Evolutionary conservation across 768 basidiomycete genomes (phyloP).

Genomic region (Tubosaeta sp.): DNA sequence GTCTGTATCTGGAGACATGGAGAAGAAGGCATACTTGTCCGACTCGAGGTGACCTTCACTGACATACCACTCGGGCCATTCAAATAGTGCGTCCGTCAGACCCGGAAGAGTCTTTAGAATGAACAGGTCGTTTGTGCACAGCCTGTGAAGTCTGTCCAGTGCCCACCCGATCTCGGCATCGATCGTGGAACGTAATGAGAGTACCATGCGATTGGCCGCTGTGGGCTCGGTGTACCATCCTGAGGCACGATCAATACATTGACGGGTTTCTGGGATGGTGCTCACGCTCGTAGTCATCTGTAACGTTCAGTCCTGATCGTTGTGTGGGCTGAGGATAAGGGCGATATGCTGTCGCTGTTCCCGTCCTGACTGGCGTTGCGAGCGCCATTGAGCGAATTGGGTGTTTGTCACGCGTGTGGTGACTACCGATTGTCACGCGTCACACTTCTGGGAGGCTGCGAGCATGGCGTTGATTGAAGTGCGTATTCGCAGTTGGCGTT

Average conservation of each 20-base stretch:
- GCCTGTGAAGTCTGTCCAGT: slow-evolving; percentile 76
- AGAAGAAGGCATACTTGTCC: slow-evolving; percentile 49
- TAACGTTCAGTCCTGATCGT: slow-evolving; percentile 40
- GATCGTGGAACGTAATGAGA: slow-evolving; percentile 82
- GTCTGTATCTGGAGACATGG: slow-evolving; percentile 45
- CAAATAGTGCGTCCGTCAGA: slow-evolving; percentile 77
- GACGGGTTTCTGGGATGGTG: slow-evolving; percentile 2
- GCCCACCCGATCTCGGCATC: slow-evolving; percentile 85
- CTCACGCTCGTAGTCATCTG: slow-evolving; percentile 78
- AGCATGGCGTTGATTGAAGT: slow-evolving; percentile 57
- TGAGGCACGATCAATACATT: slow-evolving; percentile 26
- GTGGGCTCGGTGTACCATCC: slow-evolving; percentile 85
- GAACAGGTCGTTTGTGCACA: slow-evolving; percentile 79
- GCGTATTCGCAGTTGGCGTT: slow-evolving; percentile 4
- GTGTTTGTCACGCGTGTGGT: slow-evolving; percentile 25
- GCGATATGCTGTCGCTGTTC: slow-evolving; percentile 22
- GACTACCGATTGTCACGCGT: slow-evolving; percentile 13
- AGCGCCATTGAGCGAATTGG: too few relatives aligned
- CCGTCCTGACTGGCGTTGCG: slow-evolving; percentile 28
- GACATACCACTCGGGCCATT: slow-evolving; percentile 85
- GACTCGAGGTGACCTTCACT: slow-evolving; percentile 51
- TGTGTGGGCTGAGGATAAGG: slow-evolving; percentile 19
- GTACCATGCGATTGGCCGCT: slow-evolving; percentile 83
- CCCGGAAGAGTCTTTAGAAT: slow-evolving; percentile 69
- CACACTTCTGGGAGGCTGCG: slow-evolving; percentile 2